These are phyloP conservation scores for Uronychia binucleata DNA, from an alignment of 73 alveolate species.

Conservation along the genomic window DNA sequence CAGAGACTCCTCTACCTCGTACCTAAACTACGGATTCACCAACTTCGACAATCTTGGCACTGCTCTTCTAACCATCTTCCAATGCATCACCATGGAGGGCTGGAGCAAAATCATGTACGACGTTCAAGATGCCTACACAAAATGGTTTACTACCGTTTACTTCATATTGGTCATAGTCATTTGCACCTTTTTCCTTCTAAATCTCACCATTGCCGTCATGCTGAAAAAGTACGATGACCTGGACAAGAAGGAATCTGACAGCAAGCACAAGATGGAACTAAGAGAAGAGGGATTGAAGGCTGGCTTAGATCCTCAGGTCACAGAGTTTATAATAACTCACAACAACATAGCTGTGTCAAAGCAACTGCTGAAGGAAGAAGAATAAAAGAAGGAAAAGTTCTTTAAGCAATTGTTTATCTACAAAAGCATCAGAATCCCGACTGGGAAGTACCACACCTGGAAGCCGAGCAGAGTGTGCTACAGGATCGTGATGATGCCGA, in stretches of 20 bases:
- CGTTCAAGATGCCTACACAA: conserved; percentile 23
- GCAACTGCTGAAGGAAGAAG: neutral
- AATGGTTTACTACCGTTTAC: conserved; percentile 4
- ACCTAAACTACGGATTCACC: conserved; percentile 35
- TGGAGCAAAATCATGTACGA: conserved; percentile 28
- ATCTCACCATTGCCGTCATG: conserved; percentile 38
- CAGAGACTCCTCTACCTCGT: conserved; percentile 15
- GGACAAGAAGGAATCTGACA: neutral
- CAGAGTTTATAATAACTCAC: neutral
- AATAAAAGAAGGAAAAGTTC: neutral
- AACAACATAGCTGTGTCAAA: neutral
- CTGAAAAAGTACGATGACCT: conserved; percentile 30
- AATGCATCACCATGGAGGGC: conserved; percentile 33
- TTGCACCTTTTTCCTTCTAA: conserved; percentile 22
- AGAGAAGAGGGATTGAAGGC: neutral
- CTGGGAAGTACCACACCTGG: neutral
- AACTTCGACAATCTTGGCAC: conserved; percentile 31
- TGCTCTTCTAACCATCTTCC: conserved; percentile 27
- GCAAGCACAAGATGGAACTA: neutral
- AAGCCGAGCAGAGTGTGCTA: neutral
- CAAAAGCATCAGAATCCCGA: neutral
- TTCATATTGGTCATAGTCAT: conserved; percentile 15
- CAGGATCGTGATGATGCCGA: neutral
- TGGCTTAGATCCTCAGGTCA: neutral
- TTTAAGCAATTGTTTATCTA: neutral